These are phyloP conservation scores for Pseudogymnoascus sp. DNA, from an alignment of 2,329 filamentous ascomycete genomes.

Conservation along the genomic window DNA sequence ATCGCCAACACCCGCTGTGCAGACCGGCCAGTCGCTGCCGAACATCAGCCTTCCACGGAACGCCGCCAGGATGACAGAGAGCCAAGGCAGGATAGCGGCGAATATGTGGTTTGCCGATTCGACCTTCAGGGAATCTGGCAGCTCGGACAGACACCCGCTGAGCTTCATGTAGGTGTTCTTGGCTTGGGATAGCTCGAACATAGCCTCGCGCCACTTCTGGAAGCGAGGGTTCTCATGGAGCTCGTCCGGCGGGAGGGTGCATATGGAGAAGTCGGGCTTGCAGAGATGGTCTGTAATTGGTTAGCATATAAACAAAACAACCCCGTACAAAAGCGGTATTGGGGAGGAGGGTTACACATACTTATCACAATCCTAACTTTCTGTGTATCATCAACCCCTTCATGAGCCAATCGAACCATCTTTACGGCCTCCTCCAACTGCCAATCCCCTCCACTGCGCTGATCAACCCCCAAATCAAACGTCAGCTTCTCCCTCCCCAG, in stretches of 20 bases:
- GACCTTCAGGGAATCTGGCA: constrained; percentile 46
- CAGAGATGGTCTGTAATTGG: constrained; percentile 66
- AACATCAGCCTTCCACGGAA: constrained; percentile 82
- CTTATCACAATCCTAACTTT: constrained; percentile 36
- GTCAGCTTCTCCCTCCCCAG: constrained; percentile 54
- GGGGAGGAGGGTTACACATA: constrained; percentile 15
- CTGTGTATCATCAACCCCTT: constrained; percentile 48
- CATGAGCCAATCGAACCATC: constrained; percentile 61
- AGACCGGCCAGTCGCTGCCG: constrained; percentile 89
- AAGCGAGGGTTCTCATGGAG: constrained; percentile 35
- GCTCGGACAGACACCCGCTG: constrained; percentile 77
- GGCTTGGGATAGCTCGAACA: constrained; percentile 58
- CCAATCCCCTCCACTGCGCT: constrained; percentile 63
- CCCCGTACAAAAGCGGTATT: background rate
- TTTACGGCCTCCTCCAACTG: constrained; percentile 64
- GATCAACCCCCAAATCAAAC: constrained; percentile 82
- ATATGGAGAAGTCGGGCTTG: constrained; percentile 69
- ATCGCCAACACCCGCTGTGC: constrained; percentile 50
- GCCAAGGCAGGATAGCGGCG: constrained; percentile 58
- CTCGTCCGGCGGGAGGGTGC: constrained; percentile 42
- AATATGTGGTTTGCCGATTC: constrained; percentile 50
- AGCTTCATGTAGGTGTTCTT: constrained; percentile 77
- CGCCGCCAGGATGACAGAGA: constrained; percentile 59
- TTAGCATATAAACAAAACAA: constrained; percentile 14
- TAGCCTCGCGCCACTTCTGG: constrained; percentile 58